Evolutionary conservation across 139 green algal species (phyloP).

Genomic region (Coelastrella sp.): DNA sequence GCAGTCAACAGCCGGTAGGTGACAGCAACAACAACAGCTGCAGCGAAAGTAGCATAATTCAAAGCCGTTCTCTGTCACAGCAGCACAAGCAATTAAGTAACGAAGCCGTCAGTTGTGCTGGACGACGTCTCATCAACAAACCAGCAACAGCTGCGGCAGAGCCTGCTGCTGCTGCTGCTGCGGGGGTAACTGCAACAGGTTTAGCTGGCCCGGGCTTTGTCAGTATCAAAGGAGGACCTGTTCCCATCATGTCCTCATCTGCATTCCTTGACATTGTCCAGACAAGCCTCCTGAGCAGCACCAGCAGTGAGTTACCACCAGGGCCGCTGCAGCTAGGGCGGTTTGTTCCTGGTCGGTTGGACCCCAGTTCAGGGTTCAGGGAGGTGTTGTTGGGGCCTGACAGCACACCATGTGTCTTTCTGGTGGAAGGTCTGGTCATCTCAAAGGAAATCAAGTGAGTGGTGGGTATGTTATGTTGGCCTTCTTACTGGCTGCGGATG

Average conservation of each 20-base stretch:
- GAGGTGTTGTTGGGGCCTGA: constrained; percentile 12
- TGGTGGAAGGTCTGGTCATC: constrained; percentile 15
- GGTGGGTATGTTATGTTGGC: too few species aligned
- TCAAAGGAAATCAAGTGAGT: constrained; percentile 26
- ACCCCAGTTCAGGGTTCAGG: constrained; percentile 8
- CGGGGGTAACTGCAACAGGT: background rate
- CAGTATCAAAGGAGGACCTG: background rate
- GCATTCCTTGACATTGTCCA: background rate
- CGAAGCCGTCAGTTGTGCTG: too few species aligned
- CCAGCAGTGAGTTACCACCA: background rate
- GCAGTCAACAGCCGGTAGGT: background rate
- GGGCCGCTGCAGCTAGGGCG: background rate
- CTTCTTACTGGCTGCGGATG: too few species aligned
- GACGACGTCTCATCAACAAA: background rate
- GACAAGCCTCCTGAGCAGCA: constrained; percentile 15
- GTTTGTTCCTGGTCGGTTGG: background rate
- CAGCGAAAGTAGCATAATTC: background rate
- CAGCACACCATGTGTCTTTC: background rate
- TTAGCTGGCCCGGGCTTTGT: background rate
- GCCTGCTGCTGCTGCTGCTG: background rate
- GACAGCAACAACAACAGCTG: background rate
- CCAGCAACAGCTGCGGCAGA: background rate
- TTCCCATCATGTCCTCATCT: background rate
- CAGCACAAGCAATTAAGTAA: too few species aligned
- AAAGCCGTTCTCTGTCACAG: too few species aligned